phyloP scores from a whole-genome alignment of 441 rosid genomes.

The Bocquillonia castaneifolia region DNA sequence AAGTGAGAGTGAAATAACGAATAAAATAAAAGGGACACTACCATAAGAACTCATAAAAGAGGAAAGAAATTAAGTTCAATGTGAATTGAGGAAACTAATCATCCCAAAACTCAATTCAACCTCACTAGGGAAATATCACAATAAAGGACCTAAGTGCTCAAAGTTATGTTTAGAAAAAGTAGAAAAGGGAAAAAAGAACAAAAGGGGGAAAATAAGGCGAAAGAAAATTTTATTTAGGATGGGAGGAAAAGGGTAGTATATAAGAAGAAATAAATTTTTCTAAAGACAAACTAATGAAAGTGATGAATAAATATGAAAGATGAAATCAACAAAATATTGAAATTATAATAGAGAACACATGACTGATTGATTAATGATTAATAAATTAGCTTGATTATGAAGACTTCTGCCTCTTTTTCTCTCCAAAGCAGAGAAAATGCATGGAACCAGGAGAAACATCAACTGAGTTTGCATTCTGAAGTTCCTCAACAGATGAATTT shows the following conservation, averaged over 20 bases:
- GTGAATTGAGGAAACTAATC: conserved; percentile 12
- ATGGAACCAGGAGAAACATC: no score
- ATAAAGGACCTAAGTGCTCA: no score
- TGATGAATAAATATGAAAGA: neutral
- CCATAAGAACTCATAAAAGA: conserved; percentile 18
- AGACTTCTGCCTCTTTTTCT: no score
- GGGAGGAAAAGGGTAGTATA: neutral
- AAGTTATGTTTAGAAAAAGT: neutral
- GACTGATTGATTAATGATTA: neutral
- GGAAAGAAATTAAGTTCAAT: conserved; percentile 2
- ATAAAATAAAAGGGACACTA: conserved; percentile 12
- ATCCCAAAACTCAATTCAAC: neutral
- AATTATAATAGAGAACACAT: neutral
- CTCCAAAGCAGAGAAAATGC: no score
- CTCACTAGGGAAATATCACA: neutral
- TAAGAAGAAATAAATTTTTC: no score
- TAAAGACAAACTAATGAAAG: neutral
- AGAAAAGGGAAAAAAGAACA: no score
- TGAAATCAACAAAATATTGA: neutral
- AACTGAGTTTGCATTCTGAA: neutral
- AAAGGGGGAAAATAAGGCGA: neutral
- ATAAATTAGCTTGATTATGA: no score
- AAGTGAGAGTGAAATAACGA: conserved; percentile 17
- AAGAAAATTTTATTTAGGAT: neutral
- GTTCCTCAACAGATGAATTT: neutral